Evolutionary conservation across 768 basidiomycete genomes (phyloP).

Genomic region (Tylopilus balloui): DNA sequence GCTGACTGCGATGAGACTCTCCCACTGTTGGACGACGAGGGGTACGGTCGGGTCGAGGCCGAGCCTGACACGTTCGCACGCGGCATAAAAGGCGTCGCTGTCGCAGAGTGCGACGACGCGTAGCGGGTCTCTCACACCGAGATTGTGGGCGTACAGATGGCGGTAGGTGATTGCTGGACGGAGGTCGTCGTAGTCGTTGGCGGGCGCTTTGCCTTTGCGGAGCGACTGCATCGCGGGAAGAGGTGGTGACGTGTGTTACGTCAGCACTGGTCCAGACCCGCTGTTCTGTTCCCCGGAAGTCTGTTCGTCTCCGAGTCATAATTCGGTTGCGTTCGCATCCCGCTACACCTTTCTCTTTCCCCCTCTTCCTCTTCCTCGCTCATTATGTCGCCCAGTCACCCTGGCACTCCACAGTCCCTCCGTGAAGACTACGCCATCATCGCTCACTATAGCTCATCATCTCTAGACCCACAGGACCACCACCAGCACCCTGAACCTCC

Average conservation of each 20-base stretch:
- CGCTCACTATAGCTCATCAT: constrained; percentile 43
- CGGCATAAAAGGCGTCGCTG: constrained; percentile 79
- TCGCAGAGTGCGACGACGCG: constrained; percentile 89
- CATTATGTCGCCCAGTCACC: constrained; percentile 17
- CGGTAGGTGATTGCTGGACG: constrained; percentile 73
- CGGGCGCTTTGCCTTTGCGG: constrained; percentile 46
- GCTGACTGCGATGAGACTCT: constrained; percentile 87
- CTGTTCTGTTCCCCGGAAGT: no score
- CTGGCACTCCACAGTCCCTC: constrained; percentile 37
- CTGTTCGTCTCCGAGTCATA: no score
- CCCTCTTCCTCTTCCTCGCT: no score
- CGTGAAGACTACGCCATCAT: constrained; percentile 65
- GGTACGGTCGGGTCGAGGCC: constrained; percentile 58
- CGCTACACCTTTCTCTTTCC: no score
- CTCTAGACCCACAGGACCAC: constrained; percentile 7
- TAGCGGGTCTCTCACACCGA: constrained; percentile 70
- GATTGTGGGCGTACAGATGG: constrained; percentile 63
- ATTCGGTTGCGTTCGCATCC: no score
- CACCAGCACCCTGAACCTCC: constrained; percentile 1
- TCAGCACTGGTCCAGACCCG: no score
- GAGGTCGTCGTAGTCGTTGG: constrained; percentile 54
- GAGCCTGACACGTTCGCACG: constrained; percentile 83
- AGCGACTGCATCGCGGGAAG: background rate
- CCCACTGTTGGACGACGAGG: constrained; percentile 86
- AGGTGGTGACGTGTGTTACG: background rate